These are phyloP conservation scores for Eucalyptus cloeziana DNA, from an alignment of 345 rosid species.

Conservation along the genomic window DNA sequence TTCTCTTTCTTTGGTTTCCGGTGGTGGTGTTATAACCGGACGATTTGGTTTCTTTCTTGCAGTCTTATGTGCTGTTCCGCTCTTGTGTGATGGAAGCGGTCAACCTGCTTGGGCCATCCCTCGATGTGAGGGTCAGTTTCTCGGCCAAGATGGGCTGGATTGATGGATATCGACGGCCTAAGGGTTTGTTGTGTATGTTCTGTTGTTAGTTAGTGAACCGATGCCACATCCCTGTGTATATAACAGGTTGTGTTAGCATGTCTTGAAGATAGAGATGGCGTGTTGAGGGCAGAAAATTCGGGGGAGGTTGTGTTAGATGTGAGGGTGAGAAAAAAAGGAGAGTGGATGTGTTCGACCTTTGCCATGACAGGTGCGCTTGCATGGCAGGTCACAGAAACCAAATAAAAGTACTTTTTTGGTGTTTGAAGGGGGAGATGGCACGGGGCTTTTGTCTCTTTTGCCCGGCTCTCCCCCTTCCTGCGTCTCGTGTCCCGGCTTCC, in stretches of 20 bases:
- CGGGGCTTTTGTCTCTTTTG: neutral
- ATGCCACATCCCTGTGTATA: neutral
- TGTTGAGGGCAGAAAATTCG: neutral
- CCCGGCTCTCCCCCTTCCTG: neutral
- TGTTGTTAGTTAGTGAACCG: neutral
- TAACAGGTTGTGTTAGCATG: neutral
- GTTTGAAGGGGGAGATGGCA: constrained; percentile 66
- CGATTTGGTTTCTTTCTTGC: neutral
- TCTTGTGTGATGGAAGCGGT: neutral
- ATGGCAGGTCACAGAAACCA: constrained; percentile 18
- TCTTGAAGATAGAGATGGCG: neutral
- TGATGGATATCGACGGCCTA: neutral
- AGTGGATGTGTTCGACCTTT: constrained; percentile 4
- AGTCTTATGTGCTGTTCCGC: neutral
- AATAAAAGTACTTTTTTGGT: constrained; percentile 29
- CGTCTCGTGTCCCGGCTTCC: neutral
- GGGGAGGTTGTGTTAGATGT: neutral
- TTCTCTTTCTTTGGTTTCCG: neutral
- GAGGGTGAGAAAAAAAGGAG: neutral
- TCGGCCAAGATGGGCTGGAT: neutral
- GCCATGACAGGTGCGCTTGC: constrained; percentile 15
- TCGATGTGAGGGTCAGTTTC: neutral
- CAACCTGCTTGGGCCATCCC: neutral
- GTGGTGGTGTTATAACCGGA: neutral
- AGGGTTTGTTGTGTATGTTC: neutral